Percentiles rank a stretch among this genome's conserved stretches.
phyloP scores from a whole-genome alignment of 148 eudicot genomes.

The Rhododendron kiyosumense region DNA sequence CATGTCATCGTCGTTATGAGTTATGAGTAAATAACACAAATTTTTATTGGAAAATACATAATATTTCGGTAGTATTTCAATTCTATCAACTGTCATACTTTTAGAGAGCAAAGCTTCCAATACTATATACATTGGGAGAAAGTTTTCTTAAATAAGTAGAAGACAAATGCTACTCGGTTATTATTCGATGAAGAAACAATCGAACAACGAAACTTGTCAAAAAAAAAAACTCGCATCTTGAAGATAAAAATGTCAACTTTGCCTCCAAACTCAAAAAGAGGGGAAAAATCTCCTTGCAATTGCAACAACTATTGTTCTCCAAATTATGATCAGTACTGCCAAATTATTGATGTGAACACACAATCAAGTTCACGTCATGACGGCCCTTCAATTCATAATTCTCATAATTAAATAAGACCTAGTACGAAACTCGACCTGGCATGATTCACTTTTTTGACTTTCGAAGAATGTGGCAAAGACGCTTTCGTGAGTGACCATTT shows the following conservation, averaged over 20 bases:
- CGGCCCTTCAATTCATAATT: background rate
- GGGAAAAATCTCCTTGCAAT: no score
- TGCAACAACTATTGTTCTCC: background rate
- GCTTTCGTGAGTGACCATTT: background rate
- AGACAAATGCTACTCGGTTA: no score
- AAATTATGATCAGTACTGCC: background rate
- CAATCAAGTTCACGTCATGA: background rate
- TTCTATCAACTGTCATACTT: background rate
- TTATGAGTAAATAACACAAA: no score
- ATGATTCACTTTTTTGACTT: background rate
- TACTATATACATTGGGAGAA: no score
- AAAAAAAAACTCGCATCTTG: no score
- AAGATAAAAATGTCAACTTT: no score
- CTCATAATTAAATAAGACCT: background rate
- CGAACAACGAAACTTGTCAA: no score
- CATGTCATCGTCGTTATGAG: no score
- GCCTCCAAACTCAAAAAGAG: no score
- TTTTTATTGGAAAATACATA: no score
- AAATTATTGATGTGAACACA: background rate
- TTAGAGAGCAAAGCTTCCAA: background rate
- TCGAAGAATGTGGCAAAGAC: background rate
- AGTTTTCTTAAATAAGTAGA: no score
- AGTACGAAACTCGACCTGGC: background rate
- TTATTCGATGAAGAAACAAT: background rate
- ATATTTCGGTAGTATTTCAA: no score